phyloP scores from a whole-genome alignment of 257 asterid genomes.

The Fraxinus quadrangulata region DNA sequence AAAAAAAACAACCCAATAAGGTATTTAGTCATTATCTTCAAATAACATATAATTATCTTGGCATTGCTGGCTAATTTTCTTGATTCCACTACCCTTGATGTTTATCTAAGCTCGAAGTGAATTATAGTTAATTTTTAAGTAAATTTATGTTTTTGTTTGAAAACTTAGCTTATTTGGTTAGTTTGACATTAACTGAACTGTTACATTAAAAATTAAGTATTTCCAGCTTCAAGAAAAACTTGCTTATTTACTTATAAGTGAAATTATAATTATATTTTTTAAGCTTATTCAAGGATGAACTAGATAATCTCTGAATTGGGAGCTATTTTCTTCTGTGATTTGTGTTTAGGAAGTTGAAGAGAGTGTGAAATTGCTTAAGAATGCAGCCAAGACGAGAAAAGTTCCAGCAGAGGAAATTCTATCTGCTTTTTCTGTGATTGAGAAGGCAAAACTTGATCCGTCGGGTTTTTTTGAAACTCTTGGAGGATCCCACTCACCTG shows the following conservation, averaged over 20 bases:
- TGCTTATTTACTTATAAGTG: background rate
- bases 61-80: background rate
- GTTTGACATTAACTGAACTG: background rate
- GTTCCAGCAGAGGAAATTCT: constrained; percentile 59
- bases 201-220: background rate
- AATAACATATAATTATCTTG: background rate
- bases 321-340: background rate
- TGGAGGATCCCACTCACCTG: constrained; percentile 90
- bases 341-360: constrained; percentile 68
- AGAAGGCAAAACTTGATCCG: constrained; percentile 81
- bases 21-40: constrained; percentile 23
- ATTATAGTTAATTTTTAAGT: background rate
- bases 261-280: background rate
- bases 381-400: constrained; percentile 86
- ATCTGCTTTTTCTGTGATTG: constrained; percentile 73
- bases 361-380: constrained; percentile 64
- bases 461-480: constrained; percentile 70
- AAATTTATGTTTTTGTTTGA: background rate
- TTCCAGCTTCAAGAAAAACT: background rate
- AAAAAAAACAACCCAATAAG: constrained; percentile 34
- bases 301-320: background rate
- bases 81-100: background rate
- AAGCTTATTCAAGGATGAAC: background rate
- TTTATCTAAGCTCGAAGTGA: background rate
- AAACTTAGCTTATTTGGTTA: background rate